Base-by-base conservation (phyloP, 2,329 filamentous ascomycete genomes). In the Colletotrichum sp. region DNA sequence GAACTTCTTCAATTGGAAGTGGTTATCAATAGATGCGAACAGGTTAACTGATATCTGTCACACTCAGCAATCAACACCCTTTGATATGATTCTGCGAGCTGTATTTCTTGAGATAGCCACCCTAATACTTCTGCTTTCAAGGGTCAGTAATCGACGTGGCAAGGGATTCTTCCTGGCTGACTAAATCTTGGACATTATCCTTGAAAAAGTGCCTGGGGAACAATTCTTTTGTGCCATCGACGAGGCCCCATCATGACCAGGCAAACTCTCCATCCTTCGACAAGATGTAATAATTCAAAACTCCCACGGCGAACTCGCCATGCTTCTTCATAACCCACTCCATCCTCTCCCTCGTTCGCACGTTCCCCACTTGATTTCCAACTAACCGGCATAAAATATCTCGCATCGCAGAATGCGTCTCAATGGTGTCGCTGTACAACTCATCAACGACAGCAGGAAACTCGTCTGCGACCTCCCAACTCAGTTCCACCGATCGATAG, bases 401-500 rank as follows among this genome's bases (percentile, higher is more conserved):
- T 8, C 78, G 78, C 73, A 83, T 77, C 21, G 70, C 65, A 6
- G 68, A 24, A 68, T 83, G 81, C 0, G 65, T 49, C 6, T 69
- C 59, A 3, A 71, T 70, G 3, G 80, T 80, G 15, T 44, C 77
- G 10, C 30, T 26, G 66, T 80, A 83, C 13, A 83, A 65, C 77
- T 83, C 80, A 59, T 81, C 78, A 3, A 81, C 70, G 5, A 79
- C 75, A 39, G 68, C 73, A 12, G 79, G 76, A 57, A 83, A 82
- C 16, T 73, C 74, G 1, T 80, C 68, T 8, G 52, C 36, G 1
- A 39, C 30, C 26, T 21, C 32, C 52, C 68, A 79, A 13, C 66
- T 59, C 24, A 72, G 49, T 69, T 80, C 71, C 3, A 76, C 80
- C 0, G 75, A 79, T 10, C 77, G 78, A 66, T 81, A 82, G 69